phyloP scores from a whole-genome alignment of 306 rosid species.

The Cucurbita pepo region DNA sequence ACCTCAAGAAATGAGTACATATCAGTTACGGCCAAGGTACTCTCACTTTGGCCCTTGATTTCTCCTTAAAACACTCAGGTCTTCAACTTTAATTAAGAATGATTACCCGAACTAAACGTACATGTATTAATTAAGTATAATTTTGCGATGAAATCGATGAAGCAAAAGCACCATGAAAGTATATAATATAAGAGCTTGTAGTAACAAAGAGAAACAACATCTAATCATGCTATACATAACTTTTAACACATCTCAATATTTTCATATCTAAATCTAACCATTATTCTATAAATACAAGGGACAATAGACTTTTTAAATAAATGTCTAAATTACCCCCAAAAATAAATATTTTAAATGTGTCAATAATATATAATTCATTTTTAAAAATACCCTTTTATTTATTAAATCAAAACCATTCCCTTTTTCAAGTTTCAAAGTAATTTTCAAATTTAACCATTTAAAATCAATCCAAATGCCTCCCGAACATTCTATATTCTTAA shows the following conservation, averaged over 20 bases:
- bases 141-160: not conserved
- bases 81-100: not conserved
- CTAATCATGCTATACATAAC: not conserved
- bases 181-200: not conserved
- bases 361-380: too few species aligned
- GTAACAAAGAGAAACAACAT: not conserved
- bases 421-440: too few species aligned
- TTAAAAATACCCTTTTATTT: not conserved
- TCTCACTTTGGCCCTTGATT: not conserved
- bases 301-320: not conserved
- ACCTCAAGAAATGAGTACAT: too few species aligned
- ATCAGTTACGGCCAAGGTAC: too few species aligned
- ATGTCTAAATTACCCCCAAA: not conserved
- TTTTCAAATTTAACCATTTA: too few species aligned
- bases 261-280: not conserved
- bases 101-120: not conserved
- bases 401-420: not conserved
- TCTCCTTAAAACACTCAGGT: not conserved
- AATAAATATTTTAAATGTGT: too few species aligned
- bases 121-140: not conserved
- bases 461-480: too few species aligned
- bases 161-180: not conserved
- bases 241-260: not conserved
- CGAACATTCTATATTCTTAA: too few species aligned
- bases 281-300: not conserved